phyloP scores from a whole-genome alignment of 805 yeast species.

The Ogataea methylovora region DNA sequence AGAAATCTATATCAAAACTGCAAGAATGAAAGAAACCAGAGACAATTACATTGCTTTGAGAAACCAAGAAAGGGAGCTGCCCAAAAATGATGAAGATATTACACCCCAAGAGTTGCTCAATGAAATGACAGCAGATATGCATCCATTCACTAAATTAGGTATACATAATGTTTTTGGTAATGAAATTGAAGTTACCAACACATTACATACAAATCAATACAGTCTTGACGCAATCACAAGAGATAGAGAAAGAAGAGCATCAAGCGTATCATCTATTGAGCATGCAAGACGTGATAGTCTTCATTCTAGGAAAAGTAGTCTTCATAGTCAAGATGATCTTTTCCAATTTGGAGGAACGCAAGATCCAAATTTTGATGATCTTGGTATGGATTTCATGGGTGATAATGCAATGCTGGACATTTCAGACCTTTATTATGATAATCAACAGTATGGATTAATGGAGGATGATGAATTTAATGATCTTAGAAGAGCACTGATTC shows the following conservation, averaged over 20 bases:
- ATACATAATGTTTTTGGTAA: too few species aligned
- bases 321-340: neutral
- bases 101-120: neutral
- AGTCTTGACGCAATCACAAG: too few species aligned
- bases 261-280: constrained; percentile 20
- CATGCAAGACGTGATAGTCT: constrained; percentile 13
- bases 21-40: constrained; percentile 9
- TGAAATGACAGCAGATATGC: too few species aligned
- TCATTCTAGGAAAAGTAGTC: neutral
- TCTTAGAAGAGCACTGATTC: too few species aligned
- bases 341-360: neutral
- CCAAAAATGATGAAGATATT: neutral
- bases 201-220: too few species aligned
- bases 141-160: too few species aligned
- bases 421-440: constrained; percentile 2
- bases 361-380: neutral
- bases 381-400: constrained; percentile 6
- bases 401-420: constrained; percentile 16
- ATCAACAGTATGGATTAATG: neutral
- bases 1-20: constrained; percentile 7
- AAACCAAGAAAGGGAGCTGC: neutral
- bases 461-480: too few species aligned
- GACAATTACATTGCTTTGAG: constrained; percentile 3
- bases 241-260: constrained; percentile 11
- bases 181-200: too few species aligned